phyloP scores from a whole-genome alignment of 257 asterid species.

The Capsicum pubescens region DNA sequence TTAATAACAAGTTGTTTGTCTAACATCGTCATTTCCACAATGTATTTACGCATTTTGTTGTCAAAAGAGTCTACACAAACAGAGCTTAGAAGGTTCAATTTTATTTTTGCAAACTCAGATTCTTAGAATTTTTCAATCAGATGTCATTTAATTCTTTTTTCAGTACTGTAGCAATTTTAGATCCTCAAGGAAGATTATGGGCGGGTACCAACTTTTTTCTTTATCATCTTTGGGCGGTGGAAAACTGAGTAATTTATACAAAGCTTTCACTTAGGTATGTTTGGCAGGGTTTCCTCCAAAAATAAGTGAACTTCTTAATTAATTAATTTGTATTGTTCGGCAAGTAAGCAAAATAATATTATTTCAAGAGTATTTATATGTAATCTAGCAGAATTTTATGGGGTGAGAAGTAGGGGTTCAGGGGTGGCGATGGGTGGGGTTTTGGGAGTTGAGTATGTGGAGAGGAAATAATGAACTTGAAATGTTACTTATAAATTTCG shows the following conservation, averaged over 20 bases:
- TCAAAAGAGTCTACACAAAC: too few species aligned
- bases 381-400: too few species aligned
- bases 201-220: neutral
- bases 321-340: neutral
- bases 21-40: too few species aligned
- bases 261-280: neutral
- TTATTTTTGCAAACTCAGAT: neutral
- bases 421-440: too few species aligned
- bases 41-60: too few species aligned
- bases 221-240: neutral
- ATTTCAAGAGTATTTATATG: too few species aligned
- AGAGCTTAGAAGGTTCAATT: neutral
- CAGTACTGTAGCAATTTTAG: conserved; percentile 21
- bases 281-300: neutral
- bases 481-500: too few species aligned
- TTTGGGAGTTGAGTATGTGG: too few species aligned
- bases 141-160: neutral
- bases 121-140: neutral
- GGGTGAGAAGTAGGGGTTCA: too few species aligned
- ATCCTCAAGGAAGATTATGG: neutral
- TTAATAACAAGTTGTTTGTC: too few species aligned
- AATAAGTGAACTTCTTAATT: too few species aligned
- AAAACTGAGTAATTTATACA: neutral
- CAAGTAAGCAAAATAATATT: neutral
- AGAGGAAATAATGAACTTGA: too few species aligned